Conservation (phyloP, 331 rosid species). For the Acacia concinna region DNA sequence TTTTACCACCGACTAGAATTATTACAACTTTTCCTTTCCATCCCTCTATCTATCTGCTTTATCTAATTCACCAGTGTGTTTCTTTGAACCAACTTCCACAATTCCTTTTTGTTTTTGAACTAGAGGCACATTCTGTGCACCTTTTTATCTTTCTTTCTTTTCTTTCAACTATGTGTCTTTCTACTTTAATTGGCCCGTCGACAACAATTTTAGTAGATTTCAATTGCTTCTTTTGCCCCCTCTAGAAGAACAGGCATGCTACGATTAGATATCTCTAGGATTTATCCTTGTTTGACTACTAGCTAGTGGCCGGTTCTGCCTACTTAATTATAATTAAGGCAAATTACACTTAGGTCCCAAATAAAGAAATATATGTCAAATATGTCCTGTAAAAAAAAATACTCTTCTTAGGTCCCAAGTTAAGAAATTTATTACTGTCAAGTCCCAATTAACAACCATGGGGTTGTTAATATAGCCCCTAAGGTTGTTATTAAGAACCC, state of each 20-base stretch:
- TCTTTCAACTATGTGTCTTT: background rate
- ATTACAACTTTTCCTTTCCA: background rate
- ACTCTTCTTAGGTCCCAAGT: too few relatives aligned
- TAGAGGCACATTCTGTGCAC: background rate
- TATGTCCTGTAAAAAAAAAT: too few relatives aligned
- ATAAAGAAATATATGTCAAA: too few relatives aligned
- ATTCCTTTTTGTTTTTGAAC: background rate
- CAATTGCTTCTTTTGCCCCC: conserved; percentile 1
- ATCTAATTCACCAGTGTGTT: background rate
- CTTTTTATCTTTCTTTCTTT: background rate
- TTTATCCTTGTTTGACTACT: background rate
- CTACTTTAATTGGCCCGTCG: background rate
- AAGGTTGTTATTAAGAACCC: too few relatives aligned
- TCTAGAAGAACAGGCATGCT: background rate
- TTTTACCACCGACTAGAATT: background rate
- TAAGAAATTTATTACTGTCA: too few relatives aligned
- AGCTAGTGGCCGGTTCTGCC: background rate
- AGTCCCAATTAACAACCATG: too few relatives aligned
- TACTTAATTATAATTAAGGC: too few relatives aligned
- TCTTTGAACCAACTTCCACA: background rate
- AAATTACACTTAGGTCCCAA: too few relatives aligned
- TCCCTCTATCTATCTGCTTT: background rate
- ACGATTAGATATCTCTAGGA: background rate
- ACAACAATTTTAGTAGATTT: background rate
- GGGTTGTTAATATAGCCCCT: too few relatives aligned